Percentiles rank a stretch among this genome's conserved stretches.
phyloP scores from a whole-genome alignment of 441 rosid species.

The Jatropha podagrica region DNA sequence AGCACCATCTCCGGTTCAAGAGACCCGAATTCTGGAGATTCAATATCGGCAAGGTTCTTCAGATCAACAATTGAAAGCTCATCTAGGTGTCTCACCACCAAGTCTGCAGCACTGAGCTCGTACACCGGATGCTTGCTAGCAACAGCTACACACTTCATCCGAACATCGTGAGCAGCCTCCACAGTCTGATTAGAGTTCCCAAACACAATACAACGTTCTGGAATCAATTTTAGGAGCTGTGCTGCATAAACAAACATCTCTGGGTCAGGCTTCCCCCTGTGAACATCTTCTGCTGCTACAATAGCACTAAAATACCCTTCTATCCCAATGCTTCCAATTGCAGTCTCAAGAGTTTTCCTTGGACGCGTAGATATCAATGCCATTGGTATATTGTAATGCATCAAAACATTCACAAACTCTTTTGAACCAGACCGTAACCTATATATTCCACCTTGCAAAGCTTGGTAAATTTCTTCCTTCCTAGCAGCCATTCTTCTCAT shows the following conservation, averaged over 20 bases:
- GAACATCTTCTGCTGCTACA: constrained; percentile 85
- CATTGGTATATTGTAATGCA: constrained; percentile 89
- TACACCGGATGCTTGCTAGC: constrained; percentile 90
- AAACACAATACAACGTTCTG: constrained; percentile 92
- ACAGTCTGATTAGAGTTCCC: constrained; percentile 90
- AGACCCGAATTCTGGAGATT: constrained; percentile 61
- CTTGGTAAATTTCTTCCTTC: constrained; percentile 80
- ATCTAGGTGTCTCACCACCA: constrained; percentile 73
- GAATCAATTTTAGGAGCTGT: constrained; percentile 83
- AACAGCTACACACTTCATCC: constrained; percentile 96
- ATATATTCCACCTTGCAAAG: constrained; percentile 77
- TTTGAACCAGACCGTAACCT: constrained; percentile 65
- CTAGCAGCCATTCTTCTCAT: constrained; percentile 73
- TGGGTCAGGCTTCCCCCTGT: constrained; percentile 92
- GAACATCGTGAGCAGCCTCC: constrained; percentile 95
- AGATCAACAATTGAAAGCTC: constrained; percentile 89
- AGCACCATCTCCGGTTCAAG: constrained; percentile 60
- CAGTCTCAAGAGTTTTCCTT: constrained; percentile 65
- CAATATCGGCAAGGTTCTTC: constrained; percentile 85
- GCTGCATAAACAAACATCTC: constrained; percentile 92
- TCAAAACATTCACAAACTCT: constrained; percentile 82
- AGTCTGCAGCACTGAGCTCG: constrained; percentile 91
- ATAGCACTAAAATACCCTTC: constrained; percentile 64
- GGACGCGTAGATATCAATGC: constrained; percentile 96
- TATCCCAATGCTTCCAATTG: constrained; percentile 66